Evolutionary conservation across 2,329 filamentous ascomycete genomes (phyloP).

Genomic region (Orbilia brochopaga): DNA sequence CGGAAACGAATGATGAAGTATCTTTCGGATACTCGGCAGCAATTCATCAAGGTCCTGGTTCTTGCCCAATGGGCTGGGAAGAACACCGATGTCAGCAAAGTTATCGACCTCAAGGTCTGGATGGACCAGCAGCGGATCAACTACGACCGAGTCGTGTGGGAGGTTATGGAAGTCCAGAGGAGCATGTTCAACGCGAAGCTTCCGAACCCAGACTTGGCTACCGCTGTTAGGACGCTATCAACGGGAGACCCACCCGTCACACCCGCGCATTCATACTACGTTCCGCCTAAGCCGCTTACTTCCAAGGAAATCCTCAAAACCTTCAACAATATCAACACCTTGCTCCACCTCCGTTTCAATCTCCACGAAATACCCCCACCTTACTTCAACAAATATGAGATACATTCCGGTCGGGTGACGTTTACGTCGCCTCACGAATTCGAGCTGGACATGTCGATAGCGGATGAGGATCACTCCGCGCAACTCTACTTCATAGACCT

Average conservation of each 20-base stretch:
- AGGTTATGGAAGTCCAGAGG: slow-evolving; percentile 74
- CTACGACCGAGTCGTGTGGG: slow-evolving; percentile 68
- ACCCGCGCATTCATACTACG: slow-evolving; percentile 70
- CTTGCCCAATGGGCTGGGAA: slow-evolving; percentile 88
- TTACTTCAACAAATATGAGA: slow-evolving; percentile 77
- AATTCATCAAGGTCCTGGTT: slow-evolving; percentile 91
- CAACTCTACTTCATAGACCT: slow-evolving; percentile 96
- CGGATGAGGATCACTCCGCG: slow-evolving; percentile 78
- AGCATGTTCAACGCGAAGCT: slow-evolving; percentile 73
- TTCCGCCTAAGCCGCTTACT: slow-evolving; percentile 74
- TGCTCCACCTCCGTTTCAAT: slow-evolving; percentile 81
- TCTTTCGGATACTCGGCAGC: slow-evolving; percentile 77
- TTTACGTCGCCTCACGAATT: slow-evolving; percentile 85
- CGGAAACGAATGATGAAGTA: slow-evolving; percentile 78
- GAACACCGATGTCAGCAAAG: slow-evolving; percentile 76
- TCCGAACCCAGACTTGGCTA: slow-evolving; percentile 88
- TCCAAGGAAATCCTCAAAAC: slow-evolving; percentile 74
- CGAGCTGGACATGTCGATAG: slow-evolving; percentile 89
- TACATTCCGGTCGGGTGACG: slow-evolving; percentile 85
- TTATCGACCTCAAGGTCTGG: slow-evolving; percentile 85
- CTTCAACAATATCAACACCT: slow-evolving; percentile 80
- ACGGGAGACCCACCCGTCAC: slow-evolving; percentile 66
- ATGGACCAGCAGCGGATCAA: slow-evolving; percentile 68
- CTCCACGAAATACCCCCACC: slow-evolving; percentile 80
- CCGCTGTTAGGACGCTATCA: slow-evolving; percentile 81